Evolutionary conservation across 345 rosid species (phyloP).

Genomic region (Melaleuca alternifolia): DNA sequence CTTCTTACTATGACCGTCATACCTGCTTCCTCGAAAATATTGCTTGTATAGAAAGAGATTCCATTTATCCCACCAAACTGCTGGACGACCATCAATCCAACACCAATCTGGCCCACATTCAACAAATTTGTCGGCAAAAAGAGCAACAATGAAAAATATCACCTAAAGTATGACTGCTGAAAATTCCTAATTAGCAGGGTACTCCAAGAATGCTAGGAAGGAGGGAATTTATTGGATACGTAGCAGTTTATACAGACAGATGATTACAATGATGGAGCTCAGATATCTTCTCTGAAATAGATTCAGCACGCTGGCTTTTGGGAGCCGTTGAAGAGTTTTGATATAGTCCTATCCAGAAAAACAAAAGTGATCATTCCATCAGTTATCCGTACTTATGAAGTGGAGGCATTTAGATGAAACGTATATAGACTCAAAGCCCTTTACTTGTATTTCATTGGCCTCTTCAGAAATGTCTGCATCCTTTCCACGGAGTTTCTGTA

Average conservation of each 20-base stretch:
- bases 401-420: neutral
- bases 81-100: slow-evolving; percentile 80
- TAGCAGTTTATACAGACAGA: neutral
- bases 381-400: too few species aligned
- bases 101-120: too few species aligned
- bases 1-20: neutral
- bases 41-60: slow-evolving; percentile 64
- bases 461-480: slow-evolving; percentile 62
- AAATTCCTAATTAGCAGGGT: neutral
- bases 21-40: slow-evolving; percentile 85
- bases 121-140: neutral
- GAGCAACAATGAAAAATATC: neutral
- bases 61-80: slow-evolving; percentile 96
- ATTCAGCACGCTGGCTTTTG: too few species aligned
- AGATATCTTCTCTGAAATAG: too few species aligned
- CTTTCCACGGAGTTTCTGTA: slow-evolving; percentile 78
- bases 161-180: neutral
- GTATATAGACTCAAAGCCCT: neutral
- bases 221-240: neutral
- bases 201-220: neutral
- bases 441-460: slow-evolving; percentile 68
- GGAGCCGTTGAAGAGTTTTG: slow-evolving; percentile 52
- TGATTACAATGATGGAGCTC: slow-evolving; percentile 57
- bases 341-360: slow-evolving; percentile 56
- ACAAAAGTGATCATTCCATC: neutral